Percentiles rank a stretch among this genome's conserved stretches.
Evolutionary conservation across 2,329 filamentous ascomycete genomes (phyloP).

Genomic region (Parafenestella ontariensis): DNA sequence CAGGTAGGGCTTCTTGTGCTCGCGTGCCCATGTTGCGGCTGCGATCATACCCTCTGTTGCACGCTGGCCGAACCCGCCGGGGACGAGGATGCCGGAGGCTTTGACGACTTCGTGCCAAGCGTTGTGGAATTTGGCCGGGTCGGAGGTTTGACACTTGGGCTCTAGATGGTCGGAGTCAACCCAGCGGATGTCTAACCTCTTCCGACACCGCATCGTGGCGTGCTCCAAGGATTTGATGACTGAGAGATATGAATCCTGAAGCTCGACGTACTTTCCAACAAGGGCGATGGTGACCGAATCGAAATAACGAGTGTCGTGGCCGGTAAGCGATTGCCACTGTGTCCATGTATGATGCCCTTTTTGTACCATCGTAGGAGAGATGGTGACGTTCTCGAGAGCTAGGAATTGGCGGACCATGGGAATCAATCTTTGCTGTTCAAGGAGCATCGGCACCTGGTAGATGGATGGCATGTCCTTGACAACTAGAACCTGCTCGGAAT

Average conservation of each 20-base stretch:
- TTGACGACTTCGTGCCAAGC: constrained; percentile 83
- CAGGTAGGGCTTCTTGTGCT: constrained; percentile 80
- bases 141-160: constrained; percentile 63
- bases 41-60: constrained; percentile 91
- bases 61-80: constrained; percentile 80
- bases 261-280: constrained; percentile 88
- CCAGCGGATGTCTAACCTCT: constrained; percentile 81
- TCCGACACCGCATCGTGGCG: constrained; percentile 82
- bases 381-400: constrained; percentile 65
- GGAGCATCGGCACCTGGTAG: constrained; percentile 93
- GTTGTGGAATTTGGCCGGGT: constrained; percentile 79
- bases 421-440: constrained; percentile 80
- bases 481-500: constrained; percentile 81
- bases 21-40: constrained; percentile 85
- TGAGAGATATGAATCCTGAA: constrained; percentile 85
- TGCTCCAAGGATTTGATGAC: constrained; percentile 90
- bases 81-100: constrained; percentile 72
- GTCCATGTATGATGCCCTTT: constrained; percentile 77
- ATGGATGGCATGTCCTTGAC: constrained; percentile 89
- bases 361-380: constrained; percentile 61
- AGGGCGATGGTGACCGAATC: constrained; percentile 81
- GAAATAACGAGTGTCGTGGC: constrained; percentile 69
- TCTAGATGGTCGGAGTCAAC: constrained; percentile 89
- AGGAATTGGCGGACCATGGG: constrained; percentile 70
- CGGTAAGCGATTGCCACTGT: constrained; percentile 77